Percentiles rank a stretch among this genome's conserved stretches.
These are phyloP conservation scores for Cyclotella kingstonii DNA, from an alignment of 108 stramenopile genomes.

Conservation along the genomic window DNA sequence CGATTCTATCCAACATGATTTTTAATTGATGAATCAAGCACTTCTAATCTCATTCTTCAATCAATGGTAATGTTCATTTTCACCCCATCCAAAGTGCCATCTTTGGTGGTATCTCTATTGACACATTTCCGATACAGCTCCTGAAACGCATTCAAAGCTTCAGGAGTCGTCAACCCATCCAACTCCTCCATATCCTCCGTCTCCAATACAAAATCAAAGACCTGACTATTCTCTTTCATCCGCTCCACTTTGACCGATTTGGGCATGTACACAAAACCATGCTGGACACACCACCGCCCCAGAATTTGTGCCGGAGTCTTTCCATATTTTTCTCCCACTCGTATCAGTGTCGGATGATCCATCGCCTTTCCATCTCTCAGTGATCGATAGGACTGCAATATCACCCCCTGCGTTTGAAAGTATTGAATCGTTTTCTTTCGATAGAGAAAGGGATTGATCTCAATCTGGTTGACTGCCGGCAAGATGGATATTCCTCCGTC, in stretches of 20 bases:
- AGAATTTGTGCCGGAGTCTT: conserved; percentile 84
- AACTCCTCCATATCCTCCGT: conserved; percentile 65
- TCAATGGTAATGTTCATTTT: conserved; percentile 85
- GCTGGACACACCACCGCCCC: conserved; percentile 92
- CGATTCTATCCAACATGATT: no score
- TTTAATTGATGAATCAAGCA: no score
- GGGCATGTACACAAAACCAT: conserved; percentile 86
- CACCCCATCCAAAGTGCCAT: conserved; percentile 88
- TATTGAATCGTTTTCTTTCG: conserved; percentile 75
- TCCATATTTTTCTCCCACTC: conserved; percentile 55
- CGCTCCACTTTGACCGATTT: conserved; percentile 82
- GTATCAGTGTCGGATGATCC: conserved; percentile 58
- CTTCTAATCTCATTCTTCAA: no score
- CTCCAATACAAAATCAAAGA: conserved; percentile 84
- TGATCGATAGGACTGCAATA: conserved; percentile 86
- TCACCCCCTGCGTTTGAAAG: conserved; percentile 73
- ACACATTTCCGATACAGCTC: conserved; percentile 83
- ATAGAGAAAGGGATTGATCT: conserved; percentile 91
- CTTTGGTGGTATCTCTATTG: conserved; percentile 88
- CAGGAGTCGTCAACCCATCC: conserved; percentile 76
- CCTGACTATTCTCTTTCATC: conserved; percentile 87
- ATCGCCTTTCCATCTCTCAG: conserved; percentile 85
- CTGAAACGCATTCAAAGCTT: conserved; percentile 59
- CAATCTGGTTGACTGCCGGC: conserved; percentile 90
- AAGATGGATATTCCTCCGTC: conserved; percentile 49